Conservation (phyloP, 331 rosid genomes). For the Stylosanthes scabra region DNA sequence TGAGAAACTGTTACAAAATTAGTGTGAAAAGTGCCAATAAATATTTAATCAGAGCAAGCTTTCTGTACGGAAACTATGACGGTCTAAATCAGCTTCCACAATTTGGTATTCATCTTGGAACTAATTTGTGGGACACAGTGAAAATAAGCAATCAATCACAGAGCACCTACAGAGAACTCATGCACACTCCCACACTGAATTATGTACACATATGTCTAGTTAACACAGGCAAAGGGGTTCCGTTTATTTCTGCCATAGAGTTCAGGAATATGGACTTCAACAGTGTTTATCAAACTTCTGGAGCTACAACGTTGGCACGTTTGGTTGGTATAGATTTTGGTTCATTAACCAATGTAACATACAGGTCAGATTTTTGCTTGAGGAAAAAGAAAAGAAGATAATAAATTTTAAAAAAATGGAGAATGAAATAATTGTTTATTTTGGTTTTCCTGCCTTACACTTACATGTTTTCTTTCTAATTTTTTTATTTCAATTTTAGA, state of each 20-base stretch:
- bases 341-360: not conserved
- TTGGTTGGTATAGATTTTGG: not conserved
- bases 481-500: too few species aligned
- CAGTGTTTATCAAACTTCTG: not conserved
- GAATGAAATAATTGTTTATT: too few species aligned
- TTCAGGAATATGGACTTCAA: conserved; percentile 38
- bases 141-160: not conserved
- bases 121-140: conserved; percentile 41
- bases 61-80: conserved; percentile 57
- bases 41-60: conserved; percentile 45
- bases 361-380: conserved; percentile 30
- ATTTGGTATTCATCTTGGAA: conserved; percentile 48
- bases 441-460: too few species aligned
- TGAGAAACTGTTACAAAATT: conserved; percentile 52
- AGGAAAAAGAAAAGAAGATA: too few species aligned
- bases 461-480: too few species aligned
- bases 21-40: conserved; percentile 31
- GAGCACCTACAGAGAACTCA: conserved; percentile 20
- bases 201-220: conserved; percentile 44
- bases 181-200: conserved; percentile 28
- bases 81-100: conserved; percentile 21
- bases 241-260: conserved; percentile 50
- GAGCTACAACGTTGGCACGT: conserved; percentile 19
- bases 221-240: conserved; percentile 36
- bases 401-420: too few species aligned